Evolutionary conservation across 352 stramenopile genomes (phyloP).

Genomic region (Phytopythium boreale): DNA sequence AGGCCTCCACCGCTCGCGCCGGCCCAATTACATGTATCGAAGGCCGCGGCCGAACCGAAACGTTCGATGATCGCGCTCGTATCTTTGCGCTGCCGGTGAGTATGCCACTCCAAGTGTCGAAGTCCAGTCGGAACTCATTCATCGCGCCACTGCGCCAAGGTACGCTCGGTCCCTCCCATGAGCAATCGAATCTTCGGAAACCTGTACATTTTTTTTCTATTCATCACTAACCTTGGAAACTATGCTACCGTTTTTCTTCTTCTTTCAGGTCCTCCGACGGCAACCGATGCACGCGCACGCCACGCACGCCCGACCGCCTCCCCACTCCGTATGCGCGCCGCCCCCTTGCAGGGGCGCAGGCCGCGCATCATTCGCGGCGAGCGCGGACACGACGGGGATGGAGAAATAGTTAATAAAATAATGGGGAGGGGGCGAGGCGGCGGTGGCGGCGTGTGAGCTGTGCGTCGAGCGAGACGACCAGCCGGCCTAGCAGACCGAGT

Average conservation of each 20-base stretch:
- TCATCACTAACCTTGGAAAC: background rate
- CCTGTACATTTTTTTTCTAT: background rate
- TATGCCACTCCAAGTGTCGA: background rate
- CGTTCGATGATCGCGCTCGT: too few relatives aligned
- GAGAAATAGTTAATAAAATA: constrained; percentile 6
- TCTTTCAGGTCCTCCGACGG: background rate
- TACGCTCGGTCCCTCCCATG: background rate
- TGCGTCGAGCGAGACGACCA: background rate
- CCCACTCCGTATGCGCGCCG: background rate
- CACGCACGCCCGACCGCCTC: background rate
- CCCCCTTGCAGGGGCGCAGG: background rate
- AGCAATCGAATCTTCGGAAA: background rate
- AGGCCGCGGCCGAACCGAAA: too few relatives aligned
- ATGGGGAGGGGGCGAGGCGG: background rate
- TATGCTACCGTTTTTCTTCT: background rate
- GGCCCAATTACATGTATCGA: too few relatives aligned
- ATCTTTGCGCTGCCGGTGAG: background rate
- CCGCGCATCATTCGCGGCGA: background rate
- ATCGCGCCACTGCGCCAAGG: background rate
- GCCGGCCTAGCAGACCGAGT: constrained; percentile 64
- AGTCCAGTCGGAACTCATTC: background rate
- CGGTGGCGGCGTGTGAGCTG: background rate
- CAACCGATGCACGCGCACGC: background rate
- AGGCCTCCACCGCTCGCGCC: background rate
- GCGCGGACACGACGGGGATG: too few relatives aligned